Evolutionary conservation across 352 stramenopile species (phyloP).

Genomic region (Phytophthora pseudosyringae): DNA sequence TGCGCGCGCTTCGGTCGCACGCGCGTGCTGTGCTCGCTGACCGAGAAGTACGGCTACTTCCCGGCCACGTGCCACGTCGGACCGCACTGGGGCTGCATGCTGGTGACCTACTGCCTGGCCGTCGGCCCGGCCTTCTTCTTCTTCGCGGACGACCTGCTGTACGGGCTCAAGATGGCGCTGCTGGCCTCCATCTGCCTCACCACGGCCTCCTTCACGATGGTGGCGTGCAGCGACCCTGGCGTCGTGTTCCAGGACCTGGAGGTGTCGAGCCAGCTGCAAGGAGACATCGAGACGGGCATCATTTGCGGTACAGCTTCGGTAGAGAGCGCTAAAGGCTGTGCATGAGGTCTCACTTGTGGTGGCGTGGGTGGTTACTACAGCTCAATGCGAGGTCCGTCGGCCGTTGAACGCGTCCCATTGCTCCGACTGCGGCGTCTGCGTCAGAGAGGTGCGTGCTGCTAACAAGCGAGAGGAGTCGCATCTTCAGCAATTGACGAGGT

Average conservation of each 20-base stretch:
- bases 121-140: slow-evolving; percentile 63
- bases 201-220: slow-evolving; percentile 75
- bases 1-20: slow-evolving; percentile 68
- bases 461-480: not conserved
- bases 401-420: slow-evolving; percentile 79
- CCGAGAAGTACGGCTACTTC: slow-evolving; percentile 58
- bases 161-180: slow-evolving; percentile 56
- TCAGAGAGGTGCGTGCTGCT: slow-evolving; percentile 52
- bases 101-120: slow-evolving; percentile 76
- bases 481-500: not conserved
- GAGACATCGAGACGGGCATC: slow-evolving; percentile 54
- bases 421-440: slow-evolving; percentile 79
- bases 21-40: slow-evolving; percentile 61
- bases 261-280: slow-evolving; percentile 26
- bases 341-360: not conserved
- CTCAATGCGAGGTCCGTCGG: slow-evolving; percentile 77
- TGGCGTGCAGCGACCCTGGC: slow-evolving; percentile 79
- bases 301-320: slow-evolving; percentile 60
- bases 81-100: slow-evolving; percentile 75
- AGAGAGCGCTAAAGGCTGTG: not conserved
- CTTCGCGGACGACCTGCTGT: slow-evolving; percentile 49
- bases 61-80: slow-evolving; percentile 70
- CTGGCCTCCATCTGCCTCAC: slow-evolving; percentile 60
- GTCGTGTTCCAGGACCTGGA: slow-evolving; percentile 64
- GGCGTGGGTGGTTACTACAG: slow-evolving; percentile 35